These are phyloP conservation scores for Coemansia sp. DNA, from an alignment of 192 early-diverging fungal species.

Conservation along the genomic window DNA sequence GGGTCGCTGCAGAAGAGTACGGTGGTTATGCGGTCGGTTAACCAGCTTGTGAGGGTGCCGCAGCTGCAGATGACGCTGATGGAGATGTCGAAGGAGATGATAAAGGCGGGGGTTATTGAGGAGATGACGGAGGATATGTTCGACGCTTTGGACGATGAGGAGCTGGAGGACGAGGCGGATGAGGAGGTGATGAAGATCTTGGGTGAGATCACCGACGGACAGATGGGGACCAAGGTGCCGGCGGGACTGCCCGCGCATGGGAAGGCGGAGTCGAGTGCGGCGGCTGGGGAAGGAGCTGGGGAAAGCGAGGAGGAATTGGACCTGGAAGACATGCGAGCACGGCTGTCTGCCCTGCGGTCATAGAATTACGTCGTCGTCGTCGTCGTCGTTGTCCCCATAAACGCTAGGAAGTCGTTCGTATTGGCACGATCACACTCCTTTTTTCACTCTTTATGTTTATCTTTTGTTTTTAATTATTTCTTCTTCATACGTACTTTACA, in stretches of 20 bases:
- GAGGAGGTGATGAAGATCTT: constrained; percentile 91
- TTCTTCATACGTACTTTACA: background rate
- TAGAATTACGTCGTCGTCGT: constrained; percentile 12
- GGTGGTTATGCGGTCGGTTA: constrained; percentile 90
- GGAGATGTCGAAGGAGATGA: constrained; percentile 97
- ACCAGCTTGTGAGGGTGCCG: constrained; percentile 82
- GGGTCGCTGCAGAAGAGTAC: constrained; percentile 85
- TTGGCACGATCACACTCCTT: background rate
- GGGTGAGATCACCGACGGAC: constrained; percentile 86
- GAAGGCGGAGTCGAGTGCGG: constrained; percentile 20
- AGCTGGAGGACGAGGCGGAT: constrained; percentile 91
- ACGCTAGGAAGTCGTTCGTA: background rate
- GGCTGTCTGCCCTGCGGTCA: constrained; percentile 78
- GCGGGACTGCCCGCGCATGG: constrained; percentile 1
- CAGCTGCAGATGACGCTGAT: constrained; percentile 82
- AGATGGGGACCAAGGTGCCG: constrained; percentile 8
- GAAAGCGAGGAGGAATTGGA: constrained; percentile 73
- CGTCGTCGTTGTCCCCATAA: background rate
- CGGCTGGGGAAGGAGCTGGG: constrained; percentile 32
- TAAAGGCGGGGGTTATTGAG: constrained; percentile 95
- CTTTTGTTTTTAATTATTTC: background rate
- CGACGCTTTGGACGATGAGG: constrained; percentile 84
- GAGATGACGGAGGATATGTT: constrained; percentile 95
- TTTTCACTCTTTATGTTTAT: background rate
- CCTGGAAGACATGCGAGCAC: constrained; percentile 80